Conservation (phyloP, 108 stramenopile species). For the Cylindrotheca fusiformis region DNA sequence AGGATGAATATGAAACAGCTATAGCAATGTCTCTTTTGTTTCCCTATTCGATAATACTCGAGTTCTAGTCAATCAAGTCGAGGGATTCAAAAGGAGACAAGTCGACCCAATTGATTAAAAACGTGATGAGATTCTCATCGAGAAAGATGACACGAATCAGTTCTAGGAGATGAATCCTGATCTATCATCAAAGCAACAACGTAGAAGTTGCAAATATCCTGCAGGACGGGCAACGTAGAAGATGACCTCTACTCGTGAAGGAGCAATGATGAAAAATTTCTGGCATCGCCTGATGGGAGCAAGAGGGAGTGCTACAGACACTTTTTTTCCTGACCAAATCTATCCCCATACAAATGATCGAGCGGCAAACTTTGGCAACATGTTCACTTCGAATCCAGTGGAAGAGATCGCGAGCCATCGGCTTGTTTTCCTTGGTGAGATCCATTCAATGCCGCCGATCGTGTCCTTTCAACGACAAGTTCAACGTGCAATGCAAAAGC, state of each 20-base stretch:
- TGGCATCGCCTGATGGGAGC: slow-evolving; percentile 28
- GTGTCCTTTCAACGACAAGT: slow-evolving; percentile 35
- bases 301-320: slow-evolving; percentile 12
- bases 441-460: slow-evolving; percentile 48
- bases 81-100: neutral
- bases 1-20: too few species aligned
- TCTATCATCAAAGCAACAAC: neutral
- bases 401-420: slow-evolving; percentile 23
- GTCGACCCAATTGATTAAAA: neutral
- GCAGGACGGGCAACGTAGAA: neutral
- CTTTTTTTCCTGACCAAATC: slow-evolving; percentile 20
- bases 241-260: neutral
- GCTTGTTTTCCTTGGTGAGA: slow-evolving; percentile 48
- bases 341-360: slow-evolving; percentile 2
- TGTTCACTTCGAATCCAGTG: neutral
- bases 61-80: too few species aligned
- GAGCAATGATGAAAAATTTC: slow-evolving; percentile 15
- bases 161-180: neutral
- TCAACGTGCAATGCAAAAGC: slow-evolving; percentile 27
- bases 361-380: slow-evolving; percentile 11
- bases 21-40: too few species aligned
- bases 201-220: too few species aligned
- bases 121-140: neutral
- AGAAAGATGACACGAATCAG: neutral
- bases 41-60: too few species aligned